Base-by-base conservation (phyloP, 495 filamentous ascomycete genomes). In the Penicillium paxilli region DNA sequence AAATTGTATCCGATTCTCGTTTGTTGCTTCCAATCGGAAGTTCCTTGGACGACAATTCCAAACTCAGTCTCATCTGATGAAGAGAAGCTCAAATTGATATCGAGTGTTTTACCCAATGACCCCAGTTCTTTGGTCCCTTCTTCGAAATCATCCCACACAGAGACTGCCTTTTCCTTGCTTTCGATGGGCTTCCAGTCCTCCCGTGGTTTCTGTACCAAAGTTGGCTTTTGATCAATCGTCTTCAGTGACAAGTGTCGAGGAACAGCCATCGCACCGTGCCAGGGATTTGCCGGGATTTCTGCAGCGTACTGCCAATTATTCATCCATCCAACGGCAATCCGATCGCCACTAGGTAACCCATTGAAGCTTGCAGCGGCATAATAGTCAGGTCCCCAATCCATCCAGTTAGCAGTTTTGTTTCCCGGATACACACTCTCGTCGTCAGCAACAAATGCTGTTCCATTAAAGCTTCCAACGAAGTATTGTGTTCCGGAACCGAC, bases 301-400 rank as follows among this genome's bases (percentile, higher is more conserved):
- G 22, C 22, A 0, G 44, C 69, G 52, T 85, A 86, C 56, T 86
- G 77, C 82, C 83, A 85, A 54, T 86, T 86, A 42, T 72, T 80
- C 51, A 83, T 81, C 83, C 83, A 86, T 5, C 72, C 77, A 32
- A 86, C 72, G 25, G 78, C 59, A 24, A 73, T 71, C 17, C 69
- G 69, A 21, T 71, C 60, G 20, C 58, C 66, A 4, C 52, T 47
- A 0, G 74, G 66, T 5, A 81, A 62, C 9, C 74, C 76, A 55
- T 79, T 77, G 59, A 80, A 84, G 59, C 75, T 78, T 47, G 79
- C 69, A 0, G 75, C 79, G 21, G 83, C 82, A 54, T 85, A 84
- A 55, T 78, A 81, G 62, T 85, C 82, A 44, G 83, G 83, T 17
- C 72, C 79, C 52, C 80, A 82, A 62, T 86, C 81, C 40, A 83